phyloP scores from a whole-genome alignment of 2,329 filamentous ascomycete genomes.

The Cladosporium cucumerinum region DNA sequence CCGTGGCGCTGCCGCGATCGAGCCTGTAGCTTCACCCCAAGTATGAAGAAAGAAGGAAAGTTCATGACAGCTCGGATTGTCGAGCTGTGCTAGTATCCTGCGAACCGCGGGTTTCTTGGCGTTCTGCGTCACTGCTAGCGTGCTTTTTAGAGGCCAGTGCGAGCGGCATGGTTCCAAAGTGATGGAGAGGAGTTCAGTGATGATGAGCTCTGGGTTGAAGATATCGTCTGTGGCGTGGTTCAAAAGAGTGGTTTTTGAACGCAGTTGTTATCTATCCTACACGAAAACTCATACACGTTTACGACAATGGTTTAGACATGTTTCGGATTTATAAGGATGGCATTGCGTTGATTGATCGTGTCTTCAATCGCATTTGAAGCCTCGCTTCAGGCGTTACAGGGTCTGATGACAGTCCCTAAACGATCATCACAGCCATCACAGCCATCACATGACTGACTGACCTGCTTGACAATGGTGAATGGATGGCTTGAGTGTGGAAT shows the following conservation, averaged over 20 bases:
- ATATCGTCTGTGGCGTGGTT: not conserved
- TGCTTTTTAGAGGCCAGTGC: not conserved
- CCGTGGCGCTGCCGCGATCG: no score
- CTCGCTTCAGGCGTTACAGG: not conserved
- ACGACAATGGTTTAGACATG: not conserved
- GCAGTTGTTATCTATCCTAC: not conserved
- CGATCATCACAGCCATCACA: not conserved
- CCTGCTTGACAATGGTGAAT: no score
- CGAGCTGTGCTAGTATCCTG: not conserved
- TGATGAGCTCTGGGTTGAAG: not conserved
- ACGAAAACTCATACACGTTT: accelerated
- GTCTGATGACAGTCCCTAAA: not conserved
- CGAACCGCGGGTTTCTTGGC: not conserved
- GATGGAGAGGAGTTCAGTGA: not conserved
- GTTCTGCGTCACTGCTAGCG: not conserved
- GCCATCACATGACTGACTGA: no score
- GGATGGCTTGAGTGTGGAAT: no score
- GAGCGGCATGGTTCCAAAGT: not conserved
- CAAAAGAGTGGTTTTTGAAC: not conserved
- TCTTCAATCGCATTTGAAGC: not conserved
- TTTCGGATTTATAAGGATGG: not conserved
- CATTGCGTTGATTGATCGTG: not conserved
- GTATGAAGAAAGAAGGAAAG: not conserved
- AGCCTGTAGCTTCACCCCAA: not conserved
- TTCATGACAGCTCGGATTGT: not conserved